These are phyloP conservation scores for Rhodofomes roseus DNA, from an alignment of 1,284 basidiomycete species.

Conservation along the genomic window DNA sequence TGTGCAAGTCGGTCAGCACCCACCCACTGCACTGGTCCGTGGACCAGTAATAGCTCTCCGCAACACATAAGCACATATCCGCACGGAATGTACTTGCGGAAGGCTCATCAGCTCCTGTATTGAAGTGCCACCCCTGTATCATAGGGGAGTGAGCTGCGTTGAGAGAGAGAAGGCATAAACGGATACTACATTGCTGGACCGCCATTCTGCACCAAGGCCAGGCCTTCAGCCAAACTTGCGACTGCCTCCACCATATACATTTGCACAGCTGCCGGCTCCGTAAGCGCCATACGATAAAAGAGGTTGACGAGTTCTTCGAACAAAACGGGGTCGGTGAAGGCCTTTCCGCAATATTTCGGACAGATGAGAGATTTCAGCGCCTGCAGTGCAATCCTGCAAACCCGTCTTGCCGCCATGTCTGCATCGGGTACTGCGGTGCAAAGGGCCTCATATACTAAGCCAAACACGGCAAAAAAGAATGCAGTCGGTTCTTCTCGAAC, in stretches of 20 bases:
- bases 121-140: conserved; percentile 33
- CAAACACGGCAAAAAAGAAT: conserved; percentile 89
- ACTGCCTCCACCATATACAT: conserved; percentile 75
- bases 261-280: conserved; percentile 75
- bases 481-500: conserved; percentile 69
- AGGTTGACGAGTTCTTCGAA: conserved; percentile 91
- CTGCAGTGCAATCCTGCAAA: conserved; percentile 68
- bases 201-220: conserved; percentile 29
- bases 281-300: conserved; percentile 88
- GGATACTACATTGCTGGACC: conserved; percentile 7
- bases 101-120: conserved; percentile 37
- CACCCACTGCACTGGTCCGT: conserved; percentile 54
- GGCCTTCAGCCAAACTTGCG: conserved; percentile 57
- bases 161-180: not conserved
- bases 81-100: conserved; percentile 67
- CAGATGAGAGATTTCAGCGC: conserved; percentile 78
- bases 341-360: conserved; percentile 78
- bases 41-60: conserved; percentile 63
- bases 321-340: conserved; percentile 74
- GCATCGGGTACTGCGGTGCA: conserved; percentile 57
- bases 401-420: conserved; percentile 37
- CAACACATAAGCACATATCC: conserved; percentile 79
- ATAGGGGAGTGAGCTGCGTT: not conserved
- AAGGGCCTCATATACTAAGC: conserved; percentile 89
- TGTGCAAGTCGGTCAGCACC: conserved; percentile 19